Percentiles rank a stretch among this genome's conserved stretches.
Conservation (phyloP, 2,329 filamentous ascomycete species). For the Apiospora phragmitis region DNA sequence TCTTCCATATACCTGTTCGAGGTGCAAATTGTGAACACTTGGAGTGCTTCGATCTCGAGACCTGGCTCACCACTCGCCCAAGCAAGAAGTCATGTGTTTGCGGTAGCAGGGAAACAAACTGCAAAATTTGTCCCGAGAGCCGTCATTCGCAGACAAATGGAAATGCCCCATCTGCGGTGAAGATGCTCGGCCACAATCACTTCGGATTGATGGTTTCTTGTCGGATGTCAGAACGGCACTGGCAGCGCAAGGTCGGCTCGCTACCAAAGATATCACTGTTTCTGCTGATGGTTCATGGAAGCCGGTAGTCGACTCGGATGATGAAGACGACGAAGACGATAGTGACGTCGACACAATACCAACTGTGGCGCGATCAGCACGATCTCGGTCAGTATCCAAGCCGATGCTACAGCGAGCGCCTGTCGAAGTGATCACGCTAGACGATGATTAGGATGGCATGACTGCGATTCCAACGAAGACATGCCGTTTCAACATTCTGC, state of each 20-base stretch:
- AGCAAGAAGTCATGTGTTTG: constrained; percentile 41
- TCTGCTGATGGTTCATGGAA: constrained; percentile 66
- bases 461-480: not conserved
- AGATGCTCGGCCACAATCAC: constrained; percentile 72
- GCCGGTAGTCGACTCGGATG: constrained; percentile 35
- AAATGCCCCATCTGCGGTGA: constrained; percentile 79
- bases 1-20: constrained; percentile 73
- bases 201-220: constrained; percentile 77
- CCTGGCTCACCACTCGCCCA: constrained; percentile 70
- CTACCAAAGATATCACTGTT: constrained; percentile 62
- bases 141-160: constrained; percentile 70
- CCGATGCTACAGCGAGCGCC: not conserved
- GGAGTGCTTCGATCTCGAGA: constrained; percentile 88
- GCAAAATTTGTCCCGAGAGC: constrained; percentile 45
- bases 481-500: not conserved
- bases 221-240: constrained; percentile 59
- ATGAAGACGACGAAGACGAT: constrained; percentile 32
- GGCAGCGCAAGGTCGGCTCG: constrained; percentile 44
- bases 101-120: constrained; percentile 33
- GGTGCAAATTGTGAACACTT: constrained; percentile 70
- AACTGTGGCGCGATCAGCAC: not conserved
- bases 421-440: constrained; percentile 15
- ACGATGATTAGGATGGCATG: constrained; percentile 10
- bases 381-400: not conserved
- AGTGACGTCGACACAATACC: constrained; percentile 29